Percentiles rank a stretch among this genome's conserved stretches.
Evolutionary conservation across 352 stramenopile genomes (phyloP).

Genomic region (Phytophthora cajani): DNA sequence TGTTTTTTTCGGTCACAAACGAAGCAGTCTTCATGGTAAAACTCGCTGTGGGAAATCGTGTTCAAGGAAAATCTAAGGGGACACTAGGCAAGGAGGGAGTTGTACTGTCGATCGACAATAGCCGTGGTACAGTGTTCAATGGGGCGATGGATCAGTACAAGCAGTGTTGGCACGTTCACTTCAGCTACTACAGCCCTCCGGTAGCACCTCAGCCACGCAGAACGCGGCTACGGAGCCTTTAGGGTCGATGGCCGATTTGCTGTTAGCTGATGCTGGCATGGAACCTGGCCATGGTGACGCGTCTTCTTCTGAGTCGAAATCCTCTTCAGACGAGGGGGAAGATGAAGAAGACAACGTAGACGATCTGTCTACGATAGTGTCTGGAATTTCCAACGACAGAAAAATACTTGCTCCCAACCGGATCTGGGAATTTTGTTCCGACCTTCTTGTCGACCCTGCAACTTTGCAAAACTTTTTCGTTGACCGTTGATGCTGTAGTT

Average conservation of each 20-base stretch:
- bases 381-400: not conserved
- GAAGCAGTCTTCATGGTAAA: not conserved
- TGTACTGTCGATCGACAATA: not conserved
- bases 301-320: not conserved
- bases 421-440: not conserved
- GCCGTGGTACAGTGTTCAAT: not conserved
- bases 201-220: not conserved
- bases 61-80: not conserved
- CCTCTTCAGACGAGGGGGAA: not conserved
- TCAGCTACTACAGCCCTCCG: not conserved
- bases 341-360: constrained; percentile 1
- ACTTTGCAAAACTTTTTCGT: not conserved
- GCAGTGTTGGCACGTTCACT: not conserved
- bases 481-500: not conserved
- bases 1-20: constrained; percentile 1
- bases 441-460: not conserved
- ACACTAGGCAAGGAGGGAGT: not conserved
- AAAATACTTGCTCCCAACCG: not conserved
- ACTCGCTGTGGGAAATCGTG: not conserved
- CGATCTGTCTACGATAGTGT: not conserved
- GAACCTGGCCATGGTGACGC: not conserved
- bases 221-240: not conserved
- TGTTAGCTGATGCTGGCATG: not conserved
- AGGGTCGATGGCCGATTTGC: not conserved
- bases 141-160: not conserved